These are phyloP conservation scores for Zasmidium angulare DNA, from an alignment of 2,329 filamentous ascomycete species.

Conservation along the genomic window DNA sequence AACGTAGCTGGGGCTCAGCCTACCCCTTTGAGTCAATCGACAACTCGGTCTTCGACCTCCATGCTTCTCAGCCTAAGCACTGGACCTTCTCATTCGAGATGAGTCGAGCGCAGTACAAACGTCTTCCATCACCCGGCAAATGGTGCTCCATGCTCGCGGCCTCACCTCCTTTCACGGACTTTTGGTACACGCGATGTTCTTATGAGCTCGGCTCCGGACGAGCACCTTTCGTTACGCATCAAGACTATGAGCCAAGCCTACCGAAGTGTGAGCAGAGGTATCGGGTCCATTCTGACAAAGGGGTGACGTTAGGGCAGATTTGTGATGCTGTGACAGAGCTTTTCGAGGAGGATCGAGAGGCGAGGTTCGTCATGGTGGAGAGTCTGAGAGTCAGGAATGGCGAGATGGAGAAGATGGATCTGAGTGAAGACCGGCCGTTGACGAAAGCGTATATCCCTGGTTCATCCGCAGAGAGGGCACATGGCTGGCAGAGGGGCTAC, in stretches of 20 bases:
- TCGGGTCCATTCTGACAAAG: constrained; percentile 2
- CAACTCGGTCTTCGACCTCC: constrained; percentile 6
- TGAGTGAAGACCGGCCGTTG: constrained; percentile 15
- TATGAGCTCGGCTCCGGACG: constrained; percentile 25
- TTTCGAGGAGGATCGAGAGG: constrained; percentile 24
- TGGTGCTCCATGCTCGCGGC: constrained; percentile 22
- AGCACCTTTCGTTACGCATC: constrained; percentile 26
- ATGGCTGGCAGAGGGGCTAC: neutral
- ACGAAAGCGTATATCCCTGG: constrained; percentile 14
- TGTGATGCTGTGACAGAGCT: constrained; percentile 26
- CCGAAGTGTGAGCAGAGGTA: constrained; percentile 22
- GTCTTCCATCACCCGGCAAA: constrained; percentile 2
- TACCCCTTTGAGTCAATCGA: constrained; percentile 21
- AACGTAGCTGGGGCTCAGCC: constrained; percentile 24
- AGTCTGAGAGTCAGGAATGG: constrained; percentile 14
- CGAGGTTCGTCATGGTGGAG: constrained; percentile 25
- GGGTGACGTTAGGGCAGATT: constrained; percentile 22
- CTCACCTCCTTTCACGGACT: constrained; percentile 19
- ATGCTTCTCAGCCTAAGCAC: constrained; percentile 12
- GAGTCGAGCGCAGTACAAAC: constrained; percentile 14
- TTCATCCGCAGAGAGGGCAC: constrained; percentile 7
- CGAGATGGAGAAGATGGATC: neutral
- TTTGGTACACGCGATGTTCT: constrained; percentile 25
- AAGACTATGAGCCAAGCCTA: constrained; percentile 20
- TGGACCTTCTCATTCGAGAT: constrained; percentile 27